Evolutionary conservation across 2,329 filamentous ascomycete species (phyloP), one percentile per base, ranked within the genome.

Genomic region (Claviceps pazoutovae): DNA sequence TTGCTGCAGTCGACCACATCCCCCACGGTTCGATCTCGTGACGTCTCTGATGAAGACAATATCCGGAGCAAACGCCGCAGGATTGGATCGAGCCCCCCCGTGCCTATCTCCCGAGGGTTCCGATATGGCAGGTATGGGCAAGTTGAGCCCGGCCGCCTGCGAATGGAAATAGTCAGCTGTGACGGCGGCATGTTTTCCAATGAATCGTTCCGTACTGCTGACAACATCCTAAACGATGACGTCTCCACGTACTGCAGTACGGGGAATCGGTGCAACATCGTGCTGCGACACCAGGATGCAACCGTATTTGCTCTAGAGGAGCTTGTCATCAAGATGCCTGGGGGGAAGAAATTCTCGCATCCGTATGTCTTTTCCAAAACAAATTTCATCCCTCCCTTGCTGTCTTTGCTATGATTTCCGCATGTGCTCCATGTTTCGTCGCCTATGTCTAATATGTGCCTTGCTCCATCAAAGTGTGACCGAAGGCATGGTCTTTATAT

Each of bases 401-500:
- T 13, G 17, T 38, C 46, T 48, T 9, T 17, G 17, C 36, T 39
- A 4, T 13, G 14, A 34, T 8, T 48, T 19, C 39, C 2, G 16
- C 37, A 48, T 30, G 42, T 49, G 19, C 37, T 43, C 17, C 54
- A 11, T 26, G 21, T 17, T 14, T 8, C 9, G 5, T 37, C 5
- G 7, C 5, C 23, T 38, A 30, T 21, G 14, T 34, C 16, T 34
- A 17, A 17, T 11, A 34, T 4, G 30, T 7, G 2, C 19, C 26
- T 39, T 42, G 9, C 34, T 17, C 14, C 19, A 8, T 7, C 19
- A 11, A 21, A 91, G 87, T 51, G 83, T 95, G 50, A 84, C 91
- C 67, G 86, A 95, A 74, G 91, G 93, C 45, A 84, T 96, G 76
- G 79, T 97, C 1, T 96, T 96, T 62, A 77, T 97, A 30, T 80